Evolutionary conservation across 202 grass and related monocot genomes (phyloP), one percentile per base, ranked within the genome.

Genomic region (Carex sylvatica): DNA sequence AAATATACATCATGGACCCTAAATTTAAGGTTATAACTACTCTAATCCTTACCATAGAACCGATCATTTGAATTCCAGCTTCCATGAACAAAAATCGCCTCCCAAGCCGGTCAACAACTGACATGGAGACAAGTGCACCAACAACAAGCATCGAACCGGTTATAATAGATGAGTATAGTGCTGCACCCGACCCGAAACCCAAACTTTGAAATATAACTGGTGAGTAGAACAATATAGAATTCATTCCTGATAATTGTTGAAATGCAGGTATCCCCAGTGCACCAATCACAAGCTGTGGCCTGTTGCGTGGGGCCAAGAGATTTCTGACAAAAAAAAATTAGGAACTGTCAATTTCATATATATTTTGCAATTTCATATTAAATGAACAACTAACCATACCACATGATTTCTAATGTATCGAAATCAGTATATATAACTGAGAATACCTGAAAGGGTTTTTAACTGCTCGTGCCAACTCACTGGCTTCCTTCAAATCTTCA

Each of bases 171-270:
- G 96, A 92, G 80, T 99, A 99, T 3, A 99, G 88, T 22, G 96
- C 80, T 0, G 96, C 85, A 0, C 91, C 89, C 2, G 74, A 80
- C 1, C 96, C 96, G 22, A 99, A 93, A 0, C 96, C 96, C 2
- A 99, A 71, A 86, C 93, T 95, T 82, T 99, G 96, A 72, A 99
- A 99, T 70, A 99, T 99, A 28, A 95, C 96, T 0, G 96, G 96
- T 3, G 93, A 84, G 49, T 99, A 99, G 91, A 99, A 99, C 2
- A 99, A 86, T 19, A 99, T 95, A 36, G 96, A 99, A 78, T 99
- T 99, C 93, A 91, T 91, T 0, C 96, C 96, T 1, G 96, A 93
- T 35, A 99, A 87, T 85, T 99, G 96, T 87, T 99, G 96, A 85
- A 99, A 99, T 33, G 96, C 96, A 22, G 93, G 96, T 61, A 99